These are phyloP conservation scores for Pyrrhoderma noxium DNA, from an alignment of 1,284 basidiomycete genomes.

Conservation along the genomic window DNA sequence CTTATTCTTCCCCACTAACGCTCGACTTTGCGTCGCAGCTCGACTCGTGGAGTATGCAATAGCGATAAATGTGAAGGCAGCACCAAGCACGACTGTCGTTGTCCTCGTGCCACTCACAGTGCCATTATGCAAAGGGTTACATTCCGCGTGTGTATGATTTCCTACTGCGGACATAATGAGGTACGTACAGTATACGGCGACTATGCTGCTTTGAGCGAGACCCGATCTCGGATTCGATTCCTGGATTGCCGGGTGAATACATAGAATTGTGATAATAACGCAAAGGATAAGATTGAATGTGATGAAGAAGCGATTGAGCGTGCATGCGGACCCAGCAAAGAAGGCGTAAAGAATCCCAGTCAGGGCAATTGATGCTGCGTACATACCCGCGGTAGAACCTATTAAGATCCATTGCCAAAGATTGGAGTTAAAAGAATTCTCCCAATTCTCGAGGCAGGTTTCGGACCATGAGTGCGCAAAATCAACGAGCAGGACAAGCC, in stretches of 20 bases:
- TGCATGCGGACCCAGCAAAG: conserved; percentile 84
- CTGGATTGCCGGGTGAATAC: conserved; percentile 83
- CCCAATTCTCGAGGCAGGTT: conserved; percentile 94
- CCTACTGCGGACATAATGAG: conserved; percentile 91
- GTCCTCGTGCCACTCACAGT: conserved; percentile 66
- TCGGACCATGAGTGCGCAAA: conserved; percentile 99
- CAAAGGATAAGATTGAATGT: conserved; percentile 85
- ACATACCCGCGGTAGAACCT: conserved; percentile 87
- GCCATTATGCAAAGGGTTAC: conserved; percentile 78
- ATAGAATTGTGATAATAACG: conserved; percentile 76
- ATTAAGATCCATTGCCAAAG: conserved; percentile 97
- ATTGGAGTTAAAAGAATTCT: conserved; percentile 68
- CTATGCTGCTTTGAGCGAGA: conserved; percentile 93
- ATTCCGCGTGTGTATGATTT: conserved; percentile 80
- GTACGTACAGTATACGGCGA: conserved; percentile 95
- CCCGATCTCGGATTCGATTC: conserved; percentile 93
- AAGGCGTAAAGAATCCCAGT: conserved; percentile 89
- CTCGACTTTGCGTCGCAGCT: conserved; percentile 91
- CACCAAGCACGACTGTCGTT: conserved; percentile 87
- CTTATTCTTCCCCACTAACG: conserved; percentile 75
- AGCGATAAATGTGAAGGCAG: conserved; percentile 93
- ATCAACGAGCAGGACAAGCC: conserved; percentile 95
- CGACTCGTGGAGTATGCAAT: conserved; percentile 97
- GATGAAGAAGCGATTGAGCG: conserved; percentile 92
- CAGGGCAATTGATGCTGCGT: conserved; percentile 74